Evolutionary conservation across 2,329 filamentous ascomycete species (phyloP), one percentile per base, ranked within the genome.

Genomic region (Cercospora zeae-maydis): DNA sequence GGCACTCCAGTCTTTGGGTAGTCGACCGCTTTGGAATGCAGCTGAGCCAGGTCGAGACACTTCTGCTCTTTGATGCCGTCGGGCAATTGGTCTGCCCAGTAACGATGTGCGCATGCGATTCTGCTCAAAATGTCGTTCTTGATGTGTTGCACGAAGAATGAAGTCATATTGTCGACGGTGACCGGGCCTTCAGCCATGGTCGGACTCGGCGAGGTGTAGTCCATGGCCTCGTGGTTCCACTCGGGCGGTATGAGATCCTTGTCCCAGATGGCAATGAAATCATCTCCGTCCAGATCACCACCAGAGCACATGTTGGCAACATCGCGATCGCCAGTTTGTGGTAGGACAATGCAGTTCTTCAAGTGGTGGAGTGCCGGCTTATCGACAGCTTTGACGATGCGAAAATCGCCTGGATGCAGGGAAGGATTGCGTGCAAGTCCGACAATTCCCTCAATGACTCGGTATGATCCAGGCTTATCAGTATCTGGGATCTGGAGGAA

Each of bases 181-280:
- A 97, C 90, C 3, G 87, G 82, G 0, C 84, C 79, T 5, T 84
- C 76, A 6, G 88, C 79, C 19, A 82, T 79, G 11, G 79, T 73
- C 0, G 89, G 85, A 47, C 81, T 79, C 0, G 85, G 80, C 0
- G 86, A 80, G 0, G 82, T 80, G 71, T 92, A 95, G 66, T 89
- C 83, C 91, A 98, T 96, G 0, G 95, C 88, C 0, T 83, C 78
- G 34, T 84, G 80, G 68, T 95, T 91, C 85, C 90, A 91, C 56
- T 84, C 78, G 1, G 76, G 67, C 0, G 91, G 91, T 27, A 96
- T 80, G 6, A 99, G 79, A 13, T 85, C 83, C 21, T 82, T 75
- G 68, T 99, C 93, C 93, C 95, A 99, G 51, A 97, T 89, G 4
- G 98, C 87, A 60, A 98, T 88, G 74, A 92, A 99, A 73, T 99